Base-by-base conservation (phyloP, 2,329 filamentous ascomycete genomes). In the Aspergillus aculeatus region DNA sequence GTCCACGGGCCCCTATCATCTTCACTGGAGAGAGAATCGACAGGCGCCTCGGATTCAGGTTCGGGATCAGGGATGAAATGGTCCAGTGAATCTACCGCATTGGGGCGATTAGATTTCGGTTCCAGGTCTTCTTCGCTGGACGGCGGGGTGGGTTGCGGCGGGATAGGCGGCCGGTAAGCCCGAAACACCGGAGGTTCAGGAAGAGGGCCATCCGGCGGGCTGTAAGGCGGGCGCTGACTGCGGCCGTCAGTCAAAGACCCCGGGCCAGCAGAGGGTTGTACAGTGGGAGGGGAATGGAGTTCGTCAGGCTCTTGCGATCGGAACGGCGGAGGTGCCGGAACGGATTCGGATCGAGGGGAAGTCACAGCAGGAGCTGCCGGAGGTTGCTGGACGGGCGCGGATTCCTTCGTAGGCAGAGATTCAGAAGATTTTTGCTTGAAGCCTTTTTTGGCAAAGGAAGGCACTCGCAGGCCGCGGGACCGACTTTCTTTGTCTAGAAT, bases 401-500 rank as follows among this genome's bases (percentile, higher is more conserved):
- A 53, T 7, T 69, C 68, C 12, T 62, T 62, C 14, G 63, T 65
- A 53, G 67, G 65, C 52, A 65, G 64, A 54, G 62, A 60, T 52
- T 68, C 66, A 31, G 69, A 62, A 5, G 65, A 64, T 54, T 72
- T 71, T 32, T 72, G 70, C 48, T 61, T 65, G 50, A 66, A 62
- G 35, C 65, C 65, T 62, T 73, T 74, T 53, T 71, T 67, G 14
- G 69, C 68, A 47, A 71, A 69, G 7, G 73, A 74, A 0, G 72
- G 72, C 16, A 75, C 66, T 48, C 73, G 70, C 56, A 75, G 64
- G 50, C 73, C 72, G 6, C 69, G 68, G 14, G 71, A 67, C 54
- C 71, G 70, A 50, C 72, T 73, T 26, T 73, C 73, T n/a, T 71
- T 69, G 47, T 75, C 72, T 54, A 73, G 68, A 49, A 73, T 69